Percentiles rank a stretch among this genome's conserved stretches.
Conservation (phyloP, 1,284 basidiomycete genomes). For the Moniliella sp. region DNA sequence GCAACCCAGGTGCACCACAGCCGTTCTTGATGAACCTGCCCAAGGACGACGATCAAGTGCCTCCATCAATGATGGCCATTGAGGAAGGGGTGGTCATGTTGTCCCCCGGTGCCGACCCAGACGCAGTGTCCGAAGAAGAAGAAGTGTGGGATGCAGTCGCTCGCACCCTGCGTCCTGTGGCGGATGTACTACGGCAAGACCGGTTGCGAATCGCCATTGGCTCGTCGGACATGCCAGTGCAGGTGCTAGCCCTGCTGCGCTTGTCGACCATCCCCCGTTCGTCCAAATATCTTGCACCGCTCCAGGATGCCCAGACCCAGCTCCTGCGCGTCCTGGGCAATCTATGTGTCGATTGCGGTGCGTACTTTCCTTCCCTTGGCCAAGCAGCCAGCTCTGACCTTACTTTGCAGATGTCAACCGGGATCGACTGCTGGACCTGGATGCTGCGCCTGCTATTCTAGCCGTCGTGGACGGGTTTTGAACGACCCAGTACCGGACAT, state of each 20-base stretch:
- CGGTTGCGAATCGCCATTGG: background rate
- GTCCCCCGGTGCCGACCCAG: background rate
- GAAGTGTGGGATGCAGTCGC: background rate
- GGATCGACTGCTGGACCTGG: background rate
- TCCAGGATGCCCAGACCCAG: slow-evolving; percentile 10
- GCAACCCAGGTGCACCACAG: too few species aligned
- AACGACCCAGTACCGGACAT: background rate
- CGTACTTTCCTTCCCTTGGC: background rate
- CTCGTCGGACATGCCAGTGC: background rate
- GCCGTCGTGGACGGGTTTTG: background rate
- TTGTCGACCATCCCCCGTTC: background rate
- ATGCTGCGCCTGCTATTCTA: background rate
- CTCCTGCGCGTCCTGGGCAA: slow-evolving; percentile 18
- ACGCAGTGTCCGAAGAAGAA: background rate
- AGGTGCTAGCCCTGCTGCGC: background rate
- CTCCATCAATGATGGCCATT: background rate
- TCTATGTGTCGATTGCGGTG: slow-evolving; percentile 15
- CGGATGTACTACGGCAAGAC: background rate
- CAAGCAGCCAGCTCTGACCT: background rate
- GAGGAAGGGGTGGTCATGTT: background rate
- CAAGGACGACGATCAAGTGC: background rate
- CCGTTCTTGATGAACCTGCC: background rate
- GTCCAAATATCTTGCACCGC: background rate
- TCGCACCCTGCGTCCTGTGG: background rate
- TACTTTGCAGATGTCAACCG: background rate